These are phyloP conservation scores for Coriaria nepalensis DNA, from an alignment of 306 rosid species.

Conservation along the genomic window DNA sequence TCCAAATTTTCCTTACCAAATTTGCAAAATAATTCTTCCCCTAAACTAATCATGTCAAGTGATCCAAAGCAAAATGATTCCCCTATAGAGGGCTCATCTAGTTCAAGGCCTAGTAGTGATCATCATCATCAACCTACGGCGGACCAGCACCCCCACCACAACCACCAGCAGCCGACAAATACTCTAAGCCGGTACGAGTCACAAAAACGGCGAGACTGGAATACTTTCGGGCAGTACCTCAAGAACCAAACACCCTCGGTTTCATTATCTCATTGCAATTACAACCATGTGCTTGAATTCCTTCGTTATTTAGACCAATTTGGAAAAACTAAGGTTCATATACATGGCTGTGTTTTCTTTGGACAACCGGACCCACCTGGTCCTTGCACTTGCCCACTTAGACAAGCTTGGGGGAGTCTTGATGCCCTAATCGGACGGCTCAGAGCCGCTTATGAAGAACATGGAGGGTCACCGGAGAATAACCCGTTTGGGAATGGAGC, in stretches of 20 bases:
- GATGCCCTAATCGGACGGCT: constrained; percentile 86
- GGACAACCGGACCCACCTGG: constrained; percentile 95
- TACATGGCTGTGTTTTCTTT: constrained; percentile 65
- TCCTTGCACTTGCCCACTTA: constrained; percentile 73
- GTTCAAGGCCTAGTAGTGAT: not conserved
- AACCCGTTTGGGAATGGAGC: constrained; percentile 83
- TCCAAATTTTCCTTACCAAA: constrained; percentile 14
- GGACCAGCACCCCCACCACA: constrained; percentile 16
- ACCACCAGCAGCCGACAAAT: constrained; percentile 11
- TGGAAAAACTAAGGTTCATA: constrained; percentile 84
- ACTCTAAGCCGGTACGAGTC: constrained; percentile 77
- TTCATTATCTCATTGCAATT: constrained; percentile 53
- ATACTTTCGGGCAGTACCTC: constrained; percentile 74
- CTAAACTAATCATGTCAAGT: constrained; percentile 28
- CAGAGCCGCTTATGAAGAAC: constrained; percentile 78
- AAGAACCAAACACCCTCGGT: constrained; percentile 63
- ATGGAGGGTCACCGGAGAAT: constrained; percentile 57
- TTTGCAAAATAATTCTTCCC: constrained; percentile 13
- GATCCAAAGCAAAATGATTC: constrained; percentile 24
- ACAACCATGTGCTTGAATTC: constrained; percentile 73
- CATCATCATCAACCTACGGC: constrained; percentile 7
- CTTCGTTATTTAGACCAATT: constrained; percentile 84
- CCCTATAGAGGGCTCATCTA: constrained; percentile 30
- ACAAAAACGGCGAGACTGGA: constrained; percentile 82
- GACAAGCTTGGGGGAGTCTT: constrained; percentile 93